Evolutionary conservation across 2,329 filamentous ascomycete species (phyloP).

Genomic region (Sporothrix globosa): DNA sequence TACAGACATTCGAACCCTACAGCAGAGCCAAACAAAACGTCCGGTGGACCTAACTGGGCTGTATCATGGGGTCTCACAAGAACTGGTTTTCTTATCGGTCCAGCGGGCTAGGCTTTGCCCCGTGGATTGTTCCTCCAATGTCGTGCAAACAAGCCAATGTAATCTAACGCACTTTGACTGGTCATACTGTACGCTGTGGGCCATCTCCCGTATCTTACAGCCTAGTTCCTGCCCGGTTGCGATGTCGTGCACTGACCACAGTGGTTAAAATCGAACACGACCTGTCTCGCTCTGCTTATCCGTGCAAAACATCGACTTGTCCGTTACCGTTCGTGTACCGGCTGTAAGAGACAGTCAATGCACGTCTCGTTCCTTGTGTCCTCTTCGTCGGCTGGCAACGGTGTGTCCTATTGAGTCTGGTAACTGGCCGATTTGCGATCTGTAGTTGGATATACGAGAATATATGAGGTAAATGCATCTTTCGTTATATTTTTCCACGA

Average conservation of each 20-base stretch:
- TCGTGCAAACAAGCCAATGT: conserved; percentile 24
- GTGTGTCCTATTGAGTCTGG: no score
- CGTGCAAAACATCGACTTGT: not conserved
- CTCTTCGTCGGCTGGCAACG: not conserved
- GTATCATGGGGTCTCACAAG: not conserved
- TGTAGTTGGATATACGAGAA: not conserved
- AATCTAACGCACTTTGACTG: no score
- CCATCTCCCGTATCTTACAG: conserved; percentile 11
- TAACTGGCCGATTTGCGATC: not conserved
- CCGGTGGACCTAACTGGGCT: not conserved
- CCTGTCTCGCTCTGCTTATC: conserved; percentile 2
- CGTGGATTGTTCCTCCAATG: not conserved
- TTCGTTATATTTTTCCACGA: not conserved
- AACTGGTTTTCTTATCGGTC: not conserved
- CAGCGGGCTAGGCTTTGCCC: not conserved
- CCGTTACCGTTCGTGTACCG: not conserved
- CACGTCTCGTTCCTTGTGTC: not conserved
- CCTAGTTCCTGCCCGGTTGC: conserved; percentile 27
- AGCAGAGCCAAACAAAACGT: not conserved
- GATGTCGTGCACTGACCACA: conserved; percentile 21
- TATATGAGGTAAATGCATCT: not conserved
- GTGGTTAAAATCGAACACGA: conserved; percentile 2
- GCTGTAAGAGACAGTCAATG: not conserved
- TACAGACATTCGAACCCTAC: not conserved
- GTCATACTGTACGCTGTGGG: not conserved